Percentiles rank a stretch among this genome's conserved stretches.
phyloP scores from a whole-genome alignment of 805 yeast genomes.

The Zygosaccharomyces lentus region DNA sequence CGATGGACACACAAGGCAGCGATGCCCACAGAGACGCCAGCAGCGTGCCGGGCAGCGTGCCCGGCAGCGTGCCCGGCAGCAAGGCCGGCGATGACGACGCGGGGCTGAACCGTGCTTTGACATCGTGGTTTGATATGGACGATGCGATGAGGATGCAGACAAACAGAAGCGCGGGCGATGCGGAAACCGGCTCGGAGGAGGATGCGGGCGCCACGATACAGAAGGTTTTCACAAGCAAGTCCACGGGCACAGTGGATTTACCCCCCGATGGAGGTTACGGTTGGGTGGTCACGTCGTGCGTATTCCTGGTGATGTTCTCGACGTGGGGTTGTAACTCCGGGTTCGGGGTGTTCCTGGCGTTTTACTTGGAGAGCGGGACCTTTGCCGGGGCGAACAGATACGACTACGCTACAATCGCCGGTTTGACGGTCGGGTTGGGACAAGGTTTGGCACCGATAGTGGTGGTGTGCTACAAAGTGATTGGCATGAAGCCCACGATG shows the following conservation, averaged over 20 bases:
- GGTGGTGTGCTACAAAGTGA: slow-evolving; percentile 42
- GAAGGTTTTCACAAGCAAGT: slow-evolving; percentile 36
- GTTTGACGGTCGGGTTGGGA: slow-evolving; percentile 53
- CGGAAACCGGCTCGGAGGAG: background rate
- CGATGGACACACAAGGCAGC: background rate
- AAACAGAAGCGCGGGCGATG: slow-evolving; percentile 7
- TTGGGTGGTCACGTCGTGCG: slow-evolving; percentile 56
- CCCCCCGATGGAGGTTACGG: slow-evolving; percentile 69
- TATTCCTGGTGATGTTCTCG: slow-evolving; percentile 47
- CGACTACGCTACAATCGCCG: slow-evolving; percentile 66
- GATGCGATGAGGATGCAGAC: slow-evolving; percentile 30
- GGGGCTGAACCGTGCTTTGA: slow-evolving; percentile 17
- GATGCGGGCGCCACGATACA: slow-evolving; percentile 17
- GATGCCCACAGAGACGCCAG: too few species aligned
- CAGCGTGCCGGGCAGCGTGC: too few species aligned
- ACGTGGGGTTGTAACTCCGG: slow-evolving; percentile 74
- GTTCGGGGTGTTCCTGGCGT: slow-evolving; percentile 58
- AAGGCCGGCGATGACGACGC: background rate
- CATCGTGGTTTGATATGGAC: slow-evolving; percentile 27
- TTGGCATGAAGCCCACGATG: slow-evolving; percentile 49
- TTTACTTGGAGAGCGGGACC: slow-evolving; percentile 46
- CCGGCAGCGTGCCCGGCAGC: background rate
- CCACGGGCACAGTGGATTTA: slow-evolving; percentile 35
- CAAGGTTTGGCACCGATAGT: slow-evolving; percentile 59
- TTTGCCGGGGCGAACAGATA: slow-evolving; percentile 53